Evolutionary conservation across 2,329 filamentous ascomycete genomes (phyloP).

Genomic region (Ceratocystiopsis sp.): DNA sequence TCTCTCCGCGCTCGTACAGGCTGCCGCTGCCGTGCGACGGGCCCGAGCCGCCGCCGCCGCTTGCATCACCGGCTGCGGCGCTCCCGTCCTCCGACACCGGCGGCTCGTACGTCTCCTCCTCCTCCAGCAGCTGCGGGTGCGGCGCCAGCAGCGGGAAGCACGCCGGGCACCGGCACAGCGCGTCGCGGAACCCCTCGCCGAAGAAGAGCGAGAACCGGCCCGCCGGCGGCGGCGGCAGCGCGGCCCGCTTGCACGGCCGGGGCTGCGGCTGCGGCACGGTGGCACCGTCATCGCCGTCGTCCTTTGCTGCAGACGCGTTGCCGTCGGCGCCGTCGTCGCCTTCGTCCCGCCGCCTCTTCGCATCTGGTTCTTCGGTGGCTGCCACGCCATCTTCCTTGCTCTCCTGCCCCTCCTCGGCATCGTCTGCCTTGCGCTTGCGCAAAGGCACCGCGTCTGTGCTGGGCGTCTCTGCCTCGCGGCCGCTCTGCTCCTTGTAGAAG

Average conservation of each 20-base stretch:
- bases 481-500: constrained; percentile 22
- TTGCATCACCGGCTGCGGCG: constrained; percentile 34
- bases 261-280: neutral
- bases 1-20: constrained; percentile 81
- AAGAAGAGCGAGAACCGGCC: constrained; percentile 69
- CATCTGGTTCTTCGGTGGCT: constrained; percentile 11
- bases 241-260: constrained; percentile 38
- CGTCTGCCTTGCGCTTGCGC: constrained; percentile 52
- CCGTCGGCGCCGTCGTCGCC: neutral
- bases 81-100: constrained; percentile 56
- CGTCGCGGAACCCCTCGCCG: constrained; percentile 58
- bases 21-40: constrained; percentile 59
- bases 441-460: constrained; percentile 9
- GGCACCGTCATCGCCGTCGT: constrained; percentile 1
- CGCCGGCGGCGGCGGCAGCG: constrained; percentile 36
- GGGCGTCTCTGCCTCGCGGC: constrained; percentile 2
- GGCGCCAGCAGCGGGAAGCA: constrained; percentile 59
- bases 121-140: constrained; percentile 73
- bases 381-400: constrained; percentile 27
- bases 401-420: constrained; percentile 19
- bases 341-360: neutral
- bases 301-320: constrained; percentile 2
- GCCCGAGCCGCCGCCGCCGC: constrained; percentile 11
- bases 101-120: constrained; percentile 88
- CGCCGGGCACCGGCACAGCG: constrained; percentile 65